Evolutionary conservation across 495 filamentous ascomycete species (phyloP).

Genomic region (Recurvomyces mirabilis): DNA sequence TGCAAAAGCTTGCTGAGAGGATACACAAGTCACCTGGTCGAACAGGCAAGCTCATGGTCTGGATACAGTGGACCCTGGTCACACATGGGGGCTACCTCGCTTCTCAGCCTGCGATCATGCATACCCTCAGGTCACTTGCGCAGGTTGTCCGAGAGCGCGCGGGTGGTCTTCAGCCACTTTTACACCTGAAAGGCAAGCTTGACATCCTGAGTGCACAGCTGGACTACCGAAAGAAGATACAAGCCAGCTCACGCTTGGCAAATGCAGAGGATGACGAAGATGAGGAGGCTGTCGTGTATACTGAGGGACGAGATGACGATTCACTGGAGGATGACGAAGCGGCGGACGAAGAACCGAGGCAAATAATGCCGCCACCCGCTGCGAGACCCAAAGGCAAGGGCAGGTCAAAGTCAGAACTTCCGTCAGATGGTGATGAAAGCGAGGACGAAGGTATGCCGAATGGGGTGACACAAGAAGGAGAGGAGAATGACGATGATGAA

Average conservation of each 20-base stretch:
- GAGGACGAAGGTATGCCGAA: slow-evolving; percentile 21
- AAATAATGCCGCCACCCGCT: background rate
- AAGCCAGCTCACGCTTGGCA: slow-evolving; percentile 29
- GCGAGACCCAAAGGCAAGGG: slow-evolving; percentile 2
- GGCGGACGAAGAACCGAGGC: background rate
- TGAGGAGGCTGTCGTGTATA: slow-evolving; percentile 71
- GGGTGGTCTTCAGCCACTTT: slow-evolving; percentile 64
- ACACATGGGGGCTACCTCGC: slow-evolving; percentile 88
- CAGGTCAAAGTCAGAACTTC: slow-evolving; percentile 25
- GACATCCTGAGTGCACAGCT: slow-evolving; percentile 86
- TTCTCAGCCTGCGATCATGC: slow-evolving; percentile 64
- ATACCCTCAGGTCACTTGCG: slow-evolving; percentile 62
- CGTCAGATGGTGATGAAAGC: slow-evolving; percentile 22
- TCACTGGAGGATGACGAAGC: slow-evolving; percentile 22
- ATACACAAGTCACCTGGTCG: slow-evolving; percentile 79
- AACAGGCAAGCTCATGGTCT: slow-evolving; percentile 81
- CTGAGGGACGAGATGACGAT: slow-evolving; percentile 51
- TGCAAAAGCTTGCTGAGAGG: slow-evolving; percentile 75
- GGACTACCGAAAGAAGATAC: slow-evolving; percentile 57
- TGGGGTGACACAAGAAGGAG: slow-evolving; percentile 18
- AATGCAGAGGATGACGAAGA: slow-evolving; percentile 44
- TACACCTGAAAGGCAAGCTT: slow-evolving; percentile 84
- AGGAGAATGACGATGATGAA: slow-evolving; percentile 22
- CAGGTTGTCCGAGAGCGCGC: slow-evolving; percentile 78
- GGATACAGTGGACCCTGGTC: slow-evolving; percentile 94